Base-by-base conservation (phyloP, 2,329 filamentous ascomycete genomes). In the Pseudopyrenochaeta lycopersici region DNA sequence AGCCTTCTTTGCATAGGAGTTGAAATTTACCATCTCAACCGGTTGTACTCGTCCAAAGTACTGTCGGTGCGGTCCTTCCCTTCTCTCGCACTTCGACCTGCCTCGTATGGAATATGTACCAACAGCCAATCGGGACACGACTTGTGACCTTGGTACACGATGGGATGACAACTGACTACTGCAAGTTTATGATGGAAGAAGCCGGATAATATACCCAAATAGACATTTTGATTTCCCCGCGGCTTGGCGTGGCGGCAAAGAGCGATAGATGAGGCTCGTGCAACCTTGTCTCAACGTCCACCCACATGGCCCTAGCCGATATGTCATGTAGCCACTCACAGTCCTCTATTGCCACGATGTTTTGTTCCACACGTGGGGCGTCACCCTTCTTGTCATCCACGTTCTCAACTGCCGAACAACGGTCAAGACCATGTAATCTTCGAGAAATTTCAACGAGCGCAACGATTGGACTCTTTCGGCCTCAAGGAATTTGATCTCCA, bases 161-260 rank as follows among this genome's bases (percentile, higher is more conserved):
- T 17, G 29, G 12, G 35, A 3, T 15, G 20, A 40, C 20, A 33
- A 32, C 9, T 29, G 36, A 38, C 11, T 17, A 32, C 12, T 14
- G 23, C 20, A 11, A 10, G 18, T 50, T 39, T 23, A 43, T 46
- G 44, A 35, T 29, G 29, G 36, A 47, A 44, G 30, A 33, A 17
- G 42, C 33, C 20, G 33, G 38, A 44, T 30, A 57, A 57, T 57
- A 35, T 54, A 54, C 46, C 46, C 32, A 57, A 31, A 51, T 51
- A 43, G 36, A 17, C 20, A 29, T 29, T 46, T 51, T 31, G 36
- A 50, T 20, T 48, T 42, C 54, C 49, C 57, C 52, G 50, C 53
- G 49, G 40, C 60, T 65, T 63, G 60, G 58, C 62, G 14, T 12
- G 36, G 27, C 44, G 54, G 52, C 36, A 58, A 53, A 55, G 46